Evolutionary conservation across 169 alveolate species (phyloP).

Genomic region (Eimeria sp.): DNA sequence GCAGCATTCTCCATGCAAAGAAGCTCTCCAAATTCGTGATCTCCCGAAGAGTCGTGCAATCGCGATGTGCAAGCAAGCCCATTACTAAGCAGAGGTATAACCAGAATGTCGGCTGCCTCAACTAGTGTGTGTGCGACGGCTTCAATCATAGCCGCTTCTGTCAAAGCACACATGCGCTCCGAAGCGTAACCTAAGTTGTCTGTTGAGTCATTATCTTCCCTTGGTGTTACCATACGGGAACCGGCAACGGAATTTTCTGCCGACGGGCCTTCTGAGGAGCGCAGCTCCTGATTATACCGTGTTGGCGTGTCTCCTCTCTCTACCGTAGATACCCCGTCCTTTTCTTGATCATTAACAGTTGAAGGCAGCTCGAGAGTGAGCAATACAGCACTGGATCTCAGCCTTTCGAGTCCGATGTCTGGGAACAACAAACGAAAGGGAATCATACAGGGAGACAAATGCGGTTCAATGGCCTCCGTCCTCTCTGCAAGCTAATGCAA

Average conservation of each 20-base stretch:
- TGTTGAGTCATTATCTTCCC: not conserved
- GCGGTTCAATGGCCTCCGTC: not conserved
- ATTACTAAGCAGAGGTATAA: not conserved
- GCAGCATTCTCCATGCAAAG: not conserved
- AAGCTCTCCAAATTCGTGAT: slow-evolving; percentile 12
- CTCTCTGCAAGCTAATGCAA: not conserved
- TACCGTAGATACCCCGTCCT: not conserved
- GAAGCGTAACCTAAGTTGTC: not conserved
- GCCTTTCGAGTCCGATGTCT: slow-evolving; percentile 57
- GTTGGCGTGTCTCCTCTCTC: not conserved
- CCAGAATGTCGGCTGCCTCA: slow-evolving; percentile 63
- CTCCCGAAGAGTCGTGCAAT: not conserved
- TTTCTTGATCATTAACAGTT: not conserved
- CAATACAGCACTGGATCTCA: slow-evolving; percentile 36
- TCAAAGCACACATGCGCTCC: not conserved
- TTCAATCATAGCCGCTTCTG: not conserved
- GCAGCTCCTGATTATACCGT: not conserved
- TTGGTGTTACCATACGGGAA: not conserved
- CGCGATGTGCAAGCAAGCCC: not conserved
- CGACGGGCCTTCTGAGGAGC: not conserved
- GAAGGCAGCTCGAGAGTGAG: slow-evolving; percentile 58
- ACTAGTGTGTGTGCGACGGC: slow-evolving; percentile 20
- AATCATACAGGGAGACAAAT: not conserved
- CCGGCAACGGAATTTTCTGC: not conserved
- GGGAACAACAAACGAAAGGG: not conserved